Conservation (phyloP, 371 early-diverging fungal genomes). For the Mortierella sp. region DNA sequence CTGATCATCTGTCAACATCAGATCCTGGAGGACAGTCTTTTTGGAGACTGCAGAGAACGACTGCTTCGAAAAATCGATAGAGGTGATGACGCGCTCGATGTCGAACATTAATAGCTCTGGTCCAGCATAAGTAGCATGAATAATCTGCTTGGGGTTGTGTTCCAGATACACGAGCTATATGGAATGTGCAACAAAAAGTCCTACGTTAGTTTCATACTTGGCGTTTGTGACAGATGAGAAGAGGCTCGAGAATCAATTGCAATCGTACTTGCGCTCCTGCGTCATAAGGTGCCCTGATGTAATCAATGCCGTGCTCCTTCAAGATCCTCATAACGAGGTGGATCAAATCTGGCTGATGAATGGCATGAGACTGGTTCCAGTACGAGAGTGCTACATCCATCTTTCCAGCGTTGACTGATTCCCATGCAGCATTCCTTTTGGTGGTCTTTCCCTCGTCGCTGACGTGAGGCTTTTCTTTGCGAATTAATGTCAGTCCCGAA, state of each 20-base stretch:
- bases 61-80: constrained; percentile 74
- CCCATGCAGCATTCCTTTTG: constrained; percentile 80
- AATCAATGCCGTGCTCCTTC: constrained; percentile 73
- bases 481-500: constrained; percentile 76
- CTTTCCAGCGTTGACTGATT: constrained; percentile 74
- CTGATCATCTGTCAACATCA: constrained; percentile 79
- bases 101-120: constrained; percentile 85
- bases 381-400: constrained; percentile 68
- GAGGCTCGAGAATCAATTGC: too few relatives aligned
- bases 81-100: constrained; percentile 81
- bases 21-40: constrained; percentile 70
- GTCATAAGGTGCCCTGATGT: constrained; percentile 87
- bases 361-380: constrained; percentile 65
- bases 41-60: constrained; percentile 79
- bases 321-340: constrained; percentile 80
- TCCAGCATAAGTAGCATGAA: constrained; percentile 81
- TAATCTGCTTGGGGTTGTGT: constrained; percentile 74
- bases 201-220: background rate
- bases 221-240: background rate
- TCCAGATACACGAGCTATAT: constrained; percentile 81
- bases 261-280: constrained; percentile 80
- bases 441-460: constrained; percentile 74
- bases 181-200: background rate
- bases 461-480: constrained; percentile 79
- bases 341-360: constrained; percentile 74